Evolutionary conservation across 2,329 filamentous ascomycete genomes (phyloP).

Genomic region (Diaporthe batatas): DNA sequence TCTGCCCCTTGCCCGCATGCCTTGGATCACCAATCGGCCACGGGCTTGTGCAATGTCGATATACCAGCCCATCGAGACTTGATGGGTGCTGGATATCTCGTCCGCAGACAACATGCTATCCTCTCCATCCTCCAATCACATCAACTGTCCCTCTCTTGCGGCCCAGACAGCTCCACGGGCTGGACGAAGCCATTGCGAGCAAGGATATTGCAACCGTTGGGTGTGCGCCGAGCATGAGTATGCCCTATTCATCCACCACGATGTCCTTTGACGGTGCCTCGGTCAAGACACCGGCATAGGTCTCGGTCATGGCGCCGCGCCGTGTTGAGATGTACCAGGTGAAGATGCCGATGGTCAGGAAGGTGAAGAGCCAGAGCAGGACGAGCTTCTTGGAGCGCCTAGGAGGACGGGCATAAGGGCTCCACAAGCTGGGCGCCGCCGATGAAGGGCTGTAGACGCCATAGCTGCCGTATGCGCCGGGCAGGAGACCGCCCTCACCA

Average conservation of each 20-base stretch:
- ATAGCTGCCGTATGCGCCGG: conserved; percentile 25
- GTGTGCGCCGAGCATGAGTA: neutral
- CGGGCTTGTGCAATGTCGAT: neutral
- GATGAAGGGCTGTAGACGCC: conserved; percentile 19
- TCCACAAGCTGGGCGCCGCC: conserved; percentile 33
- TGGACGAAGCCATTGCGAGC: neutral
- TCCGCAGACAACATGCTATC: neutral
- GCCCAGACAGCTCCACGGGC: neutral
- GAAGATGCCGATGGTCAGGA: conserved; percentile 34
- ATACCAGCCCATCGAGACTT: neutral
- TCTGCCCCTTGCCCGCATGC: neutral
- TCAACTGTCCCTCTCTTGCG: neutral
- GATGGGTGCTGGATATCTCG: neutral
- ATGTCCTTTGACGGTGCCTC: conserved; percentile 30
- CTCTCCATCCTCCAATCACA: neutral
- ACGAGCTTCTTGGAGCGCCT: conserved; percentile 41
- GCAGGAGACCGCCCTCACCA: conserved; percentile 30
- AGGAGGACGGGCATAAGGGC: conserved; percentile 40
- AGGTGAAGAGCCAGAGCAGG: conserved; percentile 37
- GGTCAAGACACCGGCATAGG: conserved; percentile 38
- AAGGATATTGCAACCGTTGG: neutral
- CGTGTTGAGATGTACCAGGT: conserved; percentile 38
- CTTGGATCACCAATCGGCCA: neutral
- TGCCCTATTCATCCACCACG: conserved; percentile 10
- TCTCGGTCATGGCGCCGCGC: conserved; percentile 11